Conservation (phyloP, 73 alveolate species). For the Diophrys appendiculata region DNA sequence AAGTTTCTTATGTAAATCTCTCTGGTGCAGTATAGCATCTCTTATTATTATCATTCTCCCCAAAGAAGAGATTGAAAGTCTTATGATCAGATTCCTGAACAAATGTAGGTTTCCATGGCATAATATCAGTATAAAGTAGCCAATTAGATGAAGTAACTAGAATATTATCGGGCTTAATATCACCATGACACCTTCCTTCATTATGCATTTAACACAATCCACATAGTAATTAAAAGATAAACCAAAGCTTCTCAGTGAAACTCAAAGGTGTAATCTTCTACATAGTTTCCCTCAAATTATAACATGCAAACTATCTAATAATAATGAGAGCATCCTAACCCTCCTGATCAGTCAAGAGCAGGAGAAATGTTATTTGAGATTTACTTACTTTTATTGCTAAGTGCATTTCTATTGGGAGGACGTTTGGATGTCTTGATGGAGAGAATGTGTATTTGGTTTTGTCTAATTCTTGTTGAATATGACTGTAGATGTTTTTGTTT, state of each 20-base stretch:
- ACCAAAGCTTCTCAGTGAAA: constrained; percentile 83
- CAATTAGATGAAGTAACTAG: constrained; percentile 73
- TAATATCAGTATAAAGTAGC: constrained; percentile 74
- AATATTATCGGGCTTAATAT: constrained; percentile 87
- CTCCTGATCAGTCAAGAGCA: neutral
- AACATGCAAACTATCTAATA: constrained; percentile 75
- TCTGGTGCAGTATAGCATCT: constrained; percentile 94
- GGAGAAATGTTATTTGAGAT: neutral
- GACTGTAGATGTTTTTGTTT: constrained; percentile 15
- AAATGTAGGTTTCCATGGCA: constrained; percentile 75
- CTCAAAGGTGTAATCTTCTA: constrained; percentile 67
- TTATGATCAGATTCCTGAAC: constrained; percentile 73
- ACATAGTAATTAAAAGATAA: constrained; percentile 77
- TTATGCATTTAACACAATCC: constrained; percentile 81
- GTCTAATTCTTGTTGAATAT: constrained; percentile 11
- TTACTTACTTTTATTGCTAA: constrained; percentile 5
- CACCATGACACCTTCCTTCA: constrained; percentile 84
- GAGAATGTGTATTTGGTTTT: neutral
- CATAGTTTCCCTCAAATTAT: constrained; percentile 73
- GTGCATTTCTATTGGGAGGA: constrained; percentile 34
- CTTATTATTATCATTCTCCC: constrained; percentile 75
- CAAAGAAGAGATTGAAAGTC: constrained; percentile 75
- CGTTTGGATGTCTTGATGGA: constrained; percentile 39
- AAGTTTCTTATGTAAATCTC: constrained; percentile 58
- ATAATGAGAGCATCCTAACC: constrained; percentile 28